These are phyloP conservation scores for Colletotrichum horii DNA, from an alignment of 2,329 filamentous ascomycete genomes.

Conservation along the genomic window DNA sequence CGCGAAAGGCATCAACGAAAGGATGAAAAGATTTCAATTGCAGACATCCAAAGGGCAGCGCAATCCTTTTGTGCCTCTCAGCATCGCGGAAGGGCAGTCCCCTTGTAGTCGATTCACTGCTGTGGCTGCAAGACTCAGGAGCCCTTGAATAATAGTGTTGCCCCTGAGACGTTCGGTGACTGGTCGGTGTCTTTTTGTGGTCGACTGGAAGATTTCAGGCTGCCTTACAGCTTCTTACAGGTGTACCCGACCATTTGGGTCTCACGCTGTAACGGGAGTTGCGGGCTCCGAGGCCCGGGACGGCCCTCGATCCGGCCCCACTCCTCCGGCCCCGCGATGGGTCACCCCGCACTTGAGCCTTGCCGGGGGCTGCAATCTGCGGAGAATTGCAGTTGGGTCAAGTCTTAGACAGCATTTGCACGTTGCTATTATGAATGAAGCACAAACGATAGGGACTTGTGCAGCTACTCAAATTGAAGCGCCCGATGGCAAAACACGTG, in stretches of 20 bases:
- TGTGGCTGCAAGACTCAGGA: neutral
- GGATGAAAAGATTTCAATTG: rapidly evolving
- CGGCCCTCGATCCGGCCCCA: neutral
- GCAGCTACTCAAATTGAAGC: neutral
- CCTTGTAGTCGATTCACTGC: neutral
- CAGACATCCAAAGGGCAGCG: neutral
- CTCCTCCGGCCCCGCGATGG: neutral
- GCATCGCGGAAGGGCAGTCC: neutral
- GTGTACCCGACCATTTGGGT: neutral
- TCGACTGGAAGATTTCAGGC: no score
- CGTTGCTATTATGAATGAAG: neutral
- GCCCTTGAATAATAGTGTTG: no score
- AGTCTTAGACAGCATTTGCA: neutral
- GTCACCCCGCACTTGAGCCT: neutral
- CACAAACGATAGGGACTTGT: rapidly evolving
- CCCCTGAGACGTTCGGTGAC: neutral
- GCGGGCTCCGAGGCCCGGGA: neutral
- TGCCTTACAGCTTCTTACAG: no score
- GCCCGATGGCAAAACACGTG: no score
- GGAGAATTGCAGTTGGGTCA: neutral
- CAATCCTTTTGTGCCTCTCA: neutral
- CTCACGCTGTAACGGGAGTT: neutral
- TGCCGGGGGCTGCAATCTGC: neutral
- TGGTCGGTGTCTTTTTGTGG: no score
- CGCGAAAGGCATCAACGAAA: neutral